Evolutionary conservation across 148 eudicot genomes (phyloP).

Genomic region (Polygonum aviculare): DNA sequence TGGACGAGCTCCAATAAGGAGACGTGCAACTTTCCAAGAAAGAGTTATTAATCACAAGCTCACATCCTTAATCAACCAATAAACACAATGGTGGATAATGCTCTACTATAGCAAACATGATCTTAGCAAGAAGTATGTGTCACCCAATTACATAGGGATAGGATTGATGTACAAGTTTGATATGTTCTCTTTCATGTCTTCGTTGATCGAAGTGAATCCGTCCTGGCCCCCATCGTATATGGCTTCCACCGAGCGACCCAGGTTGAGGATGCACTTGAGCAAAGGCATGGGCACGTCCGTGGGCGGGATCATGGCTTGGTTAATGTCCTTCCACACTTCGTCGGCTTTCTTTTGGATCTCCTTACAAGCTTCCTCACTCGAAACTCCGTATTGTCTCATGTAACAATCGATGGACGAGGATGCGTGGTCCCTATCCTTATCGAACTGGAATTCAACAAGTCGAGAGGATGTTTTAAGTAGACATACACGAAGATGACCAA

Average conservation of each 20-base stretch:
- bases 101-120: neutral
- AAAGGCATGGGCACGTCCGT: conserved; percentile 10
- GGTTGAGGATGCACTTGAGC: conserved; percentile 5
- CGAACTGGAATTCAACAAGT: conserved; percentile 9
- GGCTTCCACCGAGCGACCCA: conserved; percentile 12
- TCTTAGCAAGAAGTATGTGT: neutral
- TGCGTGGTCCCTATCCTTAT: conserved; percentile 18
- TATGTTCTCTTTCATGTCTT: neutral
- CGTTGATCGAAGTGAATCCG: neutral
- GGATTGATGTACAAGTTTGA: neutral
- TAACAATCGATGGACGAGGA: conserved; percentile 19
- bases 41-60: too few species aligned
- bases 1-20: too few species aligned
- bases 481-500: too few species aligned
- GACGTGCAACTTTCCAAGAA: too few species aligned
- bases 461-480: too few species aligned
- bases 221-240: conserved; percentile 18
- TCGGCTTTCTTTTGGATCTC: conserved; percentile 4
- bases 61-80: too few species aligned
- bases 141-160: neutral
- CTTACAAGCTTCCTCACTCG: conserved; percentile 6
- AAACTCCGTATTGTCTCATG: conserved; percentile 12
- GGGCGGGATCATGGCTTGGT: conserved; percentile 15
- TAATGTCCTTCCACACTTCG: conserved; percentile 21
- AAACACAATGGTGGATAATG: too few species aligned